phyloP scores from a whole-genome alignment of 345 rosid genomes.

The Hibiscus syriacus region DNA sequence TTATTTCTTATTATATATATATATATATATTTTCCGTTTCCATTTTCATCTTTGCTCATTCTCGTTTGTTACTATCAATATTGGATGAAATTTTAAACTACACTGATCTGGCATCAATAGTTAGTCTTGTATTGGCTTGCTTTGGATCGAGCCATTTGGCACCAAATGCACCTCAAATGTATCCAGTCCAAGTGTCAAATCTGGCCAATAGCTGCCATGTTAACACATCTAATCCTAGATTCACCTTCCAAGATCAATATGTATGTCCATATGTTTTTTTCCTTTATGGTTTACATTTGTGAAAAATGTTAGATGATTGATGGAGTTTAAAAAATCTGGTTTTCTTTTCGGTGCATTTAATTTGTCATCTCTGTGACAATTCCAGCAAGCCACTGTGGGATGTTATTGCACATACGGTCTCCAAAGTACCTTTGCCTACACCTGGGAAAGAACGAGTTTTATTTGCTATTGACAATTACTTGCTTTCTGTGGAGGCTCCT shows the following conservation, averaged over 20 bases:
- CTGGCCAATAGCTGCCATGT: background rate
- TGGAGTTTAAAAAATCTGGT: background rate
- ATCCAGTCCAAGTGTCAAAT: background rate
- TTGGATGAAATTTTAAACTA: background rate
- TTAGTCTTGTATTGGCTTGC: background rate
- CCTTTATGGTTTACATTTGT: background rate
- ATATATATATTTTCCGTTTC: background rate
- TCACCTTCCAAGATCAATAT: background rate
- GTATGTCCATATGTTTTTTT: background rate
- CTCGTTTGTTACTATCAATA: background rate
- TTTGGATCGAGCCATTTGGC: background rate
- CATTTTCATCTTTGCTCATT: background rate
- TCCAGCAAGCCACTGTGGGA: conserved; percentile 98
- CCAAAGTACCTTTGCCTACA: conserved; percentile 85
- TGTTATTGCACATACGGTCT: conserved; percentile 58
- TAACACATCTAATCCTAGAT: background rate
- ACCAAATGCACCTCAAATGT: background rate
- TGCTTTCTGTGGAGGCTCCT: conserved; percentile 89
- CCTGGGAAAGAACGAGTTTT: conserved; percentile 88
- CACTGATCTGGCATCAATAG: background rate
- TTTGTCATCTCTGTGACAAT: conserved; percentile 27
- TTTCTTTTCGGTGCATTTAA: conserved; percentile 18
- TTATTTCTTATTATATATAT: background rate
- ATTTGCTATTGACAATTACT: conserved; percentile 79
- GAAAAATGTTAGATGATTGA: background rate